Evolutionary conservation across 305 asterid genomes (phyloP).

Genomic region (Vinca major): DNA sequence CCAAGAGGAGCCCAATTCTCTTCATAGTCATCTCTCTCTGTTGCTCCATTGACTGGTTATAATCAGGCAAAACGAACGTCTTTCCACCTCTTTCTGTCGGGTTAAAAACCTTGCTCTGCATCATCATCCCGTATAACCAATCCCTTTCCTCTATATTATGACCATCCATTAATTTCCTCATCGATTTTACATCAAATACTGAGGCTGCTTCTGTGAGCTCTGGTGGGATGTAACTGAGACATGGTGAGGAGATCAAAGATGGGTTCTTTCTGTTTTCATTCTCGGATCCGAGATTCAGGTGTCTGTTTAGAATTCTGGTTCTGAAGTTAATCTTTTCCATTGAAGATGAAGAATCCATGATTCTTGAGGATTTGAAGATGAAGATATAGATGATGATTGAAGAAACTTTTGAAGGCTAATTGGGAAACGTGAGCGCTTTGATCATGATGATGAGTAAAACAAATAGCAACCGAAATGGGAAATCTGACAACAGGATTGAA

Average conservation of each 20-base stretch:
- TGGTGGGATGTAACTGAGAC: slow-evolving; percentile 74
- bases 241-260: slow-evolving; percentile 42
- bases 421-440: not conserved
- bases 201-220: slow-evolving; percentile 42
- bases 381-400: not conserved
- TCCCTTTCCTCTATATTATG: slow-evolving; percentile 71
- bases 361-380: not conserved
- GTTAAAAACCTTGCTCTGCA: slow-evolving; percentile 68
- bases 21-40: slow-evolving; percentile 93
- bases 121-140: slow-evolving; percentile 61
- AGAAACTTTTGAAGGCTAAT: not conserved
- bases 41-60: slow-evolving; percentile 85
- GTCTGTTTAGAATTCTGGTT: slow-evolving; percentile 53
- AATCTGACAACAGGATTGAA: too few relatives aligned
- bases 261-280: slow-evolving; percentile 11
- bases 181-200: slow-evolving; percentile 47
- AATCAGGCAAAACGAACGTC: slow-evolving; percentile 66
- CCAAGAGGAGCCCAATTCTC: slow-evolving; percentile 60
- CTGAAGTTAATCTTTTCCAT: slow-evolving; percentile 62
- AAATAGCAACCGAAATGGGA: not conserved
- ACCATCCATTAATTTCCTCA: slow-evolving; percentile 76
- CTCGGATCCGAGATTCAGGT: slow-evolving; percentile 31
- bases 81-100: slow-evolving; percentile 63
- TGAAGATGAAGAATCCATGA: slow-evolving; percentile 14
- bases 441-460: too few relatives aligned